These are phyloP conservation scores for Flueggea neowawraea DNA, from an alignment of 441 rosid species.

Conservation along the genomic window DNA sequence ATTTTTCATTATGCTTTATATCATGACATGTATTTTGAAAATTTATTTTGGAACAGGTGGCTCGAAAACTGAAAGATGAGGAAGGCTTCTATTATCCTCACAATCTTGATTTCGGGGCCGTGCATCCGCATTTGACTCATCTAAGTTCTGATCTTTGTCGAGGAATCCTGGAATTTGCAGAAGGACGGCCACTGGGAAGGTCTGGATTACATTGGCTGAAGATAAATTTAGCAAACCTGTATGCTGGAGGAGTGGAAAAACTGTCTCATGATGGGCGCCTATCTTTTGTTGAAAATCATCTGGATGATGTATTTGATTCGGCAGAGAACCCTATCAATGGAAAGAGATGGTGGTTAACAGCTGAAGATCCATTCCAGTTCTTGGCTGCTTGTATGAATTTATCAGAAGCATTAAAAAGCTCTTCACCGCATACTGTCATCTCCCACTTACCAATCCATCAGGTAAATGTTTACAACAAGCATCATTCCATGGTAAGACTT, in stretches of 20 bases:
- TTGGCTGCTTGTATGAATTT: conserved; percentile 85
- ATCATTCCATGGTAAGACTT: not conserved
- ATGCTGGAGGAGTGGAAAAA: conserved; percentile 84
- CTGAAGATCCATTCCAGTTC: conserved; percentile 98
- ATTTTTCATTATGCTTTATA: conserved; percentile 13
- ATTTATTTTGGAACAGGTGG: conserved; percentile 56
- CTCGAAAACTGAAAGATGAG: conserved; percentile 83
- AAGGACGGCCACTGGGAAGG: conserved; percentile 83
- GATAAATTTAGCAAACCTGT: conserved; percentile 87
- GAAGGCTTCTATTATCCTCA: conserved; percentile 98
- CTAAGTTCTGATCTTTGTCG: conserved; percentile 92
- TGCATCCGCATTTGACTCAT: conserved; percentile 90
- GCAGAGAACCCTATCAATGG: conserved; percentile 87
- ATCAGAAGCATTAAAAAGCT: conserved; percentile 76
- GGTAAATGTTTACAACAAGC: conserved; percentile 37
- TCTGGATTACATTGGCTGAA: conserved; percentile 87
- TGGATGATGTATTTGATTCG: conserved; percentile 77
- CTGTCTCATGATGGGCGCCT: conserved; percentile 87
- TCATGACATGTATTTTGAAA: conserved; percentile 18
- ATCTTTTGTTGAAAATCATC: conserved; percentile 78
- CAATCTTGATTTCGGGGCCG: conserved; percentile 93
- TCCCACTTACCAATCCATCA: conserved; percentile 95
- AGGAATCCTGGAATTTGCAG: conserved; percentile 93
- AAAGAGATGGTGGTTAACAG: conserved; percentile 87
- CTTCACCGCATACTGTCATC: conserved; percentile 58